Conservation (phyloP, 805 yeast species). For the Blastobotrys mokoenaii region DNA sequence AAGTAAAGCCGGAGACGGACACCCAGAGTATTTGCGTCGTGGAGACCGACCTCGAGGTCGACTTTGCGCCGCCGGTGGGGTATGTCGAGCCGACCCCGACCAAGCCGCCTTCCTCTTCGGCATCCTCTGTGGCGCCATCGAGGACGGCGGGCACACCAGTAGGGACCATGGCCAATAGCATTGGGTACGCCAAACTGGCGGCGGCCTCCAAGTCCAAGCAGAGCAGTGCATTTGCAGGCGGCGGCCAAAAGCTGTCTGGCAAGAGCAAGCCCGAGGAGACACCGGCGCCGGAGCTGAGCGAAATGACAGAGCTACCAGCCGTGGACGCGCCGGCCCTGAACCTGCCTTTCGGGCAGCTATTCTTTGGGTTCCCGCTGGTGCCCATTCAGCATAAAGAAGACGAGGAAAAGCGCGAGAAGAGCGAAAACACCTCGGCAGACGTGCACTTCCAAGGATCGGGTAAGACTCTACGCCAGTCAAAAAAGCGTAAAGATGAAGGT, state of each 20-base stretch:
- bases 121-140: conserved; percentile 13
- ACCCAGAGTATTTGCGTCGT: conserved; percentile 79
- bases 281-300: conserved; percentile 3
- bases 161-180: conserved; percentile 56
- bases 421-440: conserved; percentile 21
- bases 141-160: conserved; percentile 15
- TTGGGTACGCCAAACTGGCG: conserved; percentile 55
- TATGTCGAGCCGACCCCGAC: conserved; percentile 73
- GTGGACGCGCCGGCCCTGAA: conserved; percentile 58
- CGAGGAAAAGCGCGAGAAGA: conserved; percentile 29
- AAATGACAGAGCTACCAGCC: conserved; percentile 11
- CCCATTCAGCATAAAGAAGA: conserved; percentile 33
- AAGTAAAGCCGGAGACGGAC: conserved; percentile 68
- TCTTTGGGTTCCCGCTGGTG: conserved; percentile 83
- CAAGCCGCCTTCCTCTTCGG: neutral
- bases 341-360: conserved; percentile 78
- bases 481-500: conserved; percentile 54
- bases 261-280: neutral
- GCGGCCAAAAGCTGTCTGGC: conserved; percentile 64
- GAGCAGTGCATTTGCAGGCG: conserved; percentile 39
- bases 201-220: conserved; percentile 30
- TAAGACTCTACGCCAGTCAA: conserved; percentile 60
- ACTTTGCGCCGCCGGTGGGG: conserved; percentile 98
- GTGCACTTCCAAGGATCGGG: conserved; percentile 57
- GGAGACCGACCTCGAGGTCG: conserved; percentile 94